Base-by-base conservation (phyloP, 306 rosid genomes). In the Medicago ruthenica region DNA sequence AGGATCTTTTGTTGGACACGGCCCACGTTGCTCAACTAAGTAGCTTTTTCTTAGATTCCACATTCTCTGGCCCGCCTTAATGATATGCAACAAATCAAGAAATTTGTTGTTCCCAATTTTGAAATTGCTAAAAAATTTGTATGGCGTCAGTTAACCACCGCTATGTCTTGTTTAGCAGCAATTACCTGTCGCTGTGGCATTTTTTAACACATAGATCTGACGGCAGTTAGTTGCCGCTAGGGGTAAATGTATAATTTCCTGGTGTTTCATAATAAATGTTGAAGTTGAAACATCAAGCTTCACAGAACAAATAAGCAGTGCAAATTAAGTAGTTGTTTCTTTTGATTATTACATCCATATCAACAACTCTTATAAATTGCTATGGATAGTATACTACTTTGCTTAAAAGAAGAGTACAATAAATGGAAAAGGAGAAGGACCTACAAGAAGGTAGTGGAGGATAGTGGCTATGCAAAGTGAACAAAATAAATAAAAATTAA, bases 351-450 rank as follows among this genome's bases (percentile, higher is more conserved):
- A 51, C 61, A 6, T 1, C 27, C 41, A 74, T 44, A 58, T 71
- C 41, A 75, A 65, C 55, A 66, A 71, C 75, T 18, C 37, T 22
- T 63, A 17, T 31, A 69, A 74, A 63, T 31, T 85, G 64, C 64
- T 64, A 77, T 81, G 53, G 51, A 76, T 73, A 69, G 78, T 69
- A 73, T 81, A 62, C 69, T 53, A 63, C 81, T 63, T 81, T 63
- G 76, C 51, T 78, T 44, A 21, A 66, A 75, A 51, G 64, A 75
- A 66, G 36, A 71, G 18, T 70, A 71, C 77, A 71, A 21, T 20
- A 7, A 6, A 71, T 53, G 40, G 7, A 51, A 53, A 75, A 75
- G 70, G 64, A 51, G 66, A 65, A 75, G 74, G 88, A 21, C 85
- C 86, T 65, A 82, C 79, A 39, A 31, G 64, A 24, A 58, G 66